Conservation (phyloP, 345 rosid species). For the Cardamine occulta region DNA sequence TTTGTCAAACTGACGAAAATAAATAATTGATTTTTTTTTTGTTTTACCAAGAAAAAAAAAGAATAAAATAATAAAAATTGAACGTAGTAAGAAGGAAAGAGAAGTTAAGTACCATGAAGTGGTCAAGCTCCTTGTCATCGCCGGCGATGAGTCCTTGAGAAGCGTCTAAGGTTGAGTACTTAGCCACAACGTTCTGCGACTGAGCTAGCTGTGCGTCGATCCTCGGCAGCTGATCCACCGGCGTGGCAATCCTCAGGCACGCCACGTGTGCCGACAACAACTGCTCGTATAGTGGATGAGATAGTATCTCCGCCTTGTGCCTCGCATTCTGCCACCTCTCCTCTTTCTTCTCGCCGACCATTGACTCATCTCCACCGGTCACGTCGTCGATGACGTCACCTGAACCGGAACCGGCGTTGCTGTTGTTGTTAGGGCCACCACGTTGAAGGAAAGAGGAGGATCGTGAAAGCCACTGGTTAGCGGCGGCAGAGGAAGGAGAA, state of each 20-base stretch:
- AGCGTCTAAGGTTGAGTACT: constrained; percentile 70
- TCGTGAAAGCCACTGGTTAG: constrained; percentile 79
- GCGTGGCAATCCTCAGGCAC: constrained; percentile 90
- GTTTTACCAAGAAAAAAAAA: neutral
- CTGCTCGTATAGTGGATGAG: constrained; percentile 92
- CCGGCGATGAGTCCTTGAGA: constrained; percentile 55
- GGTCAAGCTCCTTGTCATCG: constrained; percentile 94
- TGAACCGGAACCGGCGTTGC: constrained; percentile 46
- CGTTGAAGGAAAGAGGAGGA: constrained; percentile 59
- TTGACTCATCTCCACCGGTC: constrained; percentile 40
- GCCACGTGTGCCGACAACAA: constrained; percentile 88
- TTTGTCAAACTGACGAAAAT: constrained; percentile 28
- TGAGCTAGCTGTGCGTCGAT: constrained; percentile 95
- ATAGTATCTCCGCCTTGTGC: constrained; percentile 77
- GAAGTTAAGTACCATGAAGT: constrained; percentile 80
- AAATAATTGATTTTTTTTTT: neutral
- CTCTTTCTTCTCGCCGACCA: constrained; percentile 43
- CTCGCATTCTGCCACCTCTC: constrained; percentile 80
- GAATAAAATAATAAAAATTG: constrained; percentile 5
- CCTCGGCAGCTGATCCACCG: constrained; percentile 95
- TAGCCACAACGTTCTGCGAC: constrained; percentile 89
- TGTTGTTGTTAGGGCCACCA: constrained; percentile 28
- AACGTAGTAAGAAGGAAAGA: constrained; percentile 11
- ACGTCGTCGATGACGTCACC: constrained; percentile 62
- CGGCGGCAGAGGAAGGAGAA: constrained; percentile 48